Conservation (phyloP, 768 basidiomycete species). For the Termitomyces sp. region DNA sequence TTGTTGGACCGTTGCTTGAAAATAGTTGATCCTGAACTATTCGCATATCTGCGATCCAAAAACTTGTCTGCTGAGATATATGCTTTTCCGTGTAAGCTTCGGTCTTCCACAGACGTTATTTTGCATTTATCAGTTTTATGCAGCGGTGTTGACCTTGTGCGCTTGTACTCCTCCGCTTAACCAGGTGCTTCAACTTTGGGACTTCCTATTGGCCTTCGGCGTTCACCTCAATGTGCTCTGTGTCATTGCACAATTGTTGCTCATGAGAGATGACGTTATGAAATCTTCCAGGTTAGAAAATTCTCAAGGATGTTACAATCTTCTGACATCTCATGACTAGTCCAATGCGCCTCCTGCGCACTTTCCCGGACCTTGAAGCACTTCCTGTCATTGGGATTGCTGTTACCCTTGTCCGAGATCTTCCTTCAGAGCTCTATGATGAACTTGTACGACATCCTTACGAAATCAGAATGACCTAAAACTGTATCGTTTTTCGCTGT, state of each 20-base stretch:
- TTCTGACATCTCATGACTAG: conserved; percentile 32
- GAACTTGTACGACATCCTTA: conserved; percentile 88
- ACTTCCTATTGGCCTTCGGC: conserved; percentile 94
- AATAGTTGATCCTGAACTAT: conserved; percentile 87
- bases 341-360: conserved; percentile 92
- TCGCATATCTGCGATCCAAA: conserved; percentile 74
- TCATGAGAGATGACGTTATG: conserved; percentile 91
- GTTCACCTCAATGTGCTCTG: conserved; percentile 95
- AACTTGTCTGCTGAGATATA: conserved; percentile 95
- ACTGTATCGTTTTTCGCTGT: not conserved
- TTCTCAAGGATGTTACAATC: not conserved
- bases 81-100: conserved; percentile 86
- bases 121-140: not conserved
- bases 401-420: conserved; percentile 88
- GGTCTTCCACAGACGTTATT: not conserved
- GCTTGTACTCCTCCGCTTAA: conserved; percentile 96
- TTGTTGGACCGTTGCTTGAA: conserved; percentile 90
- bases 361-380: conserved; percentile 89
- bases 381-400: conserved; percentile 87
- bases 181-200: conserved; percentile 94
- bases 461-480: conserved; percentile 33
- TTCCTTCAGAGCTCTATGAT: conserved; percentile 82
- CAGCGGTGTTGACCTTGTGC: conserved; percentile 91
- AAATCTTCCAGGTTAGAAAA: conserved; percentile 66
- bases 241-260: conserved; percentile 89